These are phyloP conservation scores for Ustilago sp. DNA, from an alignment of 1,284 basidiomycete genomes.

Conservation along the genomic window DNA sequence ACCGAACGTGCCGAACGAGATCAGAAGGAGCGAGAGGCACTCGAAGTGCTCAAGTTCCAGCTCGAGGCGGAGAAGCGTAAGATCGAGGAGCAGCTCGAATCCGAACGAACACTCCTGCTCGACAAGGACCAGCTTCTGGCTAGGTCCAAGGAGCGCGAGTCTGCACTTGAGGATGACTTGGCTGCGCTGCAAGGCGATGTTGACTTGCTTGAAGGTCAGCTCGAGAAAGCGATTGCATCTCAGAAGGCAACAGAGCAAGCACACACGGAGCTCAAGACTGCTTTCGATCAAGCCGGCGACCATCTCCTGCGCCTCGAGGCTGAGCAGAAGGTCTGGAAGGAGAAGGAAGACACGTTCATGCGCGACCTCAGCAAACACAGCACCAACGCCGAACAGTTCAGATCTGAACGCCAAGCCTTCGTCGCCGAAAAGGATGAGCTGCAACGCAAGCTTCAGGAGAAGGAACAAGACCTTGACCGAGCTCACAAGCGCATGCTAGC, in stretches of 20 bases:
- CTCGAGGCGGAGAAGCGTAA: conserved; percentile 62
- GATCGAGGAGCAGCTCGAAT: conserved; percentile 83
- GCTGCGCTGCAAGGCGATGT: conserved; percentile 83
- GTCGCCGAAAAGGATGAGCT: conserved; percentile 76
- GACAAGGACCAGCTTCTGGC: conserved; percentile 90
- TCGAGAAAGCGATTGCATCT: conserved; percentile 79
- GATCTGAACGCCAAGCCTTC: conserved; percentile 42
- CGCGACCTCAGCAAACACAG: conserved; percentile 55
- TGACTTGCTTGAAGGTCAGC: conserved; percentile 84
- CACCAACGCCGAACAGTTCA: conserved; percentile 51
- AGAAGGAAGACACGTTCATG: conserved; percentile 72
- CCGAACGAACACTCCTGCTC: conserved; percentile 81
- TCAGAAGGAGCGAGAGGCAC: conserved; percentile 59
- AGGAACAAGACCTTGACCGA: conserved; percentile 82
- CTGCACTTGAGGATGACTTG: conserved; percentile 86
- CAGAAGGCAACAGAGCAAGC: conserved; percentile 72
- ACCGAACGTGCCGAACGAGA: conserved; percentile 67
- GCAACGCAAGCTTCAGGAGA: conserved; percentile 78
- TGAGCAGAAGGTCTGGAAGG: conserved; percentile 79
- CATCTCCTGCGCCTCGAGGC: conserved; percentile 83
- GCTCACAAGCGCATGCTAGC: conserved; percentile 82
- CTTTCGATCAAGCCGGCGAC: conserved; percentile 84
- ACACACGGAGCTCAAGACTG: conserved; percentile 77
- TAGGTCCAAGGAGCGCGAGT: conserved; percentile 85
- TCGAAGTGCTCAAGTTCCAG: conserved; percentile 59